These are phyloP conservation scores for Neopestalotiopsis clavispora DNA, from an alignment of 2,329 filamentous ascomycete species.

Conservation along the genomic window DNA sequence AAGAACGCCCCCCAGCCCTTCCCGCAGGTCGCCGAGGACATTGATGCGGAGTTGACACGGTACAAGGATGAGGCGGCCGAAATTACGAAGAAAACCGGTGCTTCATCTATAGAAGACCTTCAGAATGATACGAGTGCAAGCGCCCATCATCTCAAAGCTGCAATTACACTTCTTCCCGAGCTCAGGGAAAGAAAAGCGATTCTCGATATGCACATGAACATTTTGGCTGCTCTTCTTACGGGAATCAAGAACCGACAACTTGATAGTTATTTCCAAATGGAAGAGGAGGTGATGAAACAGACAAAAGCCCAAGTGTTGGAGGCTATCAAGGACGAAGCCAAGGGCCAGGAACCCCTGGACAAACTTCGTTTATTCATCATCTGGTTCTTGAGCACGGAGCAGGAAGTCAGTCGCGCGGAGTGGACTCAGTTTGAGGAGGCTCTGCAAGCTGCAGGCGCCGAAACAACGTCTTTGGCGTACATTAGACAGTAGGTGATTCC, in stretches of 20 bases:
- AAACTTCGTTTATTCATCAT: constrained; percentile 96
- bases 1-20: constrained; percentile 91
- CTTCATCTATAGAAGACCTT: constrained; percentile 89
- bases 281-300: constrained; percentile 91
- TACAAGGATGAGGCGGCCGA: constrained; percentile 96
- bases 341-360: constrained; percentile 83
- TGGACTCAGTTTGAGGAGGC: constrained; percentile 87
- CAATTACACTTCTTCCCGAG: constrained; percentile 90
- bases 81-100: constrained; percentile 93
- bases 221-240: constrained; percentile 74
- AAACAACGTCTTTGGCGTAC: constrained; percentile 81
- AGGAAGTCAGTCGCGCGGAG: constrained; percentile 81
- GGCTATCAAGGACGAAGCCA: constrained; percentile 78
- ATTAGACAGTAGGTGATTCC: constrained; percentile 72
- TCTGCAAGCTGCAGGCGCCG: constrained; percentile 74
- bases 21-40: constrained; percentile 94
- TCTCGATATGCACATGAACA: constrained; percentile 99
- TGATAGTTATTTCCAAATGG: constrained; percentile 94
- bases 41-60: constrained; percentile 88
- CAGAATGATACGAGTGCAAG: constrained; percentile 88
- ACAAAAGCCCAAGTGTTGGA: constrained; percentile 89
- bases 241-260: constrained; percentile 95
- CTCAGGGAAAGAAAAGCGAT: constrained; percentile 89
- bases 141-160: constrained; percentile 93
- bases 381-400: constrained; percentile 94